A percentile compares a stretch with the other conserved stretches of the same genome.
phyloP scores from a whole-genome alignment of 2,329 filamentous ascomycete genomes.

The Aspergillus novofumigatus region DNA sequence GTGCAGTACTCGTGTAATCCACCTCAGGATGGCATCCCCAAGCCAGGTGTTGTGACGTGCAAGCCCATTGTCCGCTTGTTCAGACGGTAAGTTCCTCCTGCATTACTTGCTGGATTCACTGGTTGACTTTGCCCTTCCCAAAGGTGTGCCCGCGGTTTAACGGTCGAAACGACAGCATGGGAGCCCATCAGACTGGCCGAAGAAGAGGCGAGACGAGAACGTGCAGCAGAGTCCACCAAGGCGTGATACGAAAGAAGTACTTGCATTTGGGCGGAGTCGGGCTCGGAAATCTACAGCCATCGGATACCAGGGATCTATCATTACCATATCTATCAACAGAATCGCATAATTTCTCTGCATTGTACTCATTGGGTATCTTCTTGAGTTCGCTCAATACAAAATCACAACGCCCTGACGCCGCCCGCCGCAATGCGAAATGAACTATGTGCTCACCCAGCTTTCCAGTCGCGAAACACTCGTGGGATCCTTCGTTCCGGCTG shows the following conservation, averaged over 20 bases:
- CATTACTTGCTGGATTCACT: constrained; percentile 2
- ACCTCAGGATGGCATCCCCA: constrained; percentile 38
- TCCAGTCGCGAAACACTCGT: constrained; percentile 21
- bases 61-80: constrained; percentile 57
- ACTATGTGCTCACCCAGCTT: constrained; percentile 20
- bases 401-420: constrained; percentile 15
- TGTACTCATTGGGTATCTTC: constrained; percentile 32
- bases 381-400: constrained; percentile 19
- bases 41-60: constrained; percentile 47
- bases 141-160: constrained; percentile 51
- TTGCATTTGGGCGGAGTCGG: constrained; percentile 8
- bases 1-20: constrained; percentile 61
- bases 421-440: constrained; percentile 6
- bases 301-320: not conserved
- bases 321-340: not conserved
- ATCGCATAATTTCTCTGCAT: constrained; percentile 2
- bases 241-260: constrained; percentile 10
- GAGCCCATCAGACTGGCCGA: constrained; percentile 40
- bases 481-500: constrained; percentile 19
- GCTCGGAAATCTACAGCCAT: constrained; percentile 6
- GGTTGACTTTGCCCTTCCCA: constrained; percentile 3
- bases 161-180: constrained; percentile 60
- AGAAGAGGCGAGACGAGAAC: constrained; percentile 29
- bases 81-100: constrained; percentile 46
- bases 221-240: constrained; percentile 21